Evolutionary conservation across 768 basidiomycete genomes (phyloP).

Genomic region (Gloeophyllum trabeum): DNA sequence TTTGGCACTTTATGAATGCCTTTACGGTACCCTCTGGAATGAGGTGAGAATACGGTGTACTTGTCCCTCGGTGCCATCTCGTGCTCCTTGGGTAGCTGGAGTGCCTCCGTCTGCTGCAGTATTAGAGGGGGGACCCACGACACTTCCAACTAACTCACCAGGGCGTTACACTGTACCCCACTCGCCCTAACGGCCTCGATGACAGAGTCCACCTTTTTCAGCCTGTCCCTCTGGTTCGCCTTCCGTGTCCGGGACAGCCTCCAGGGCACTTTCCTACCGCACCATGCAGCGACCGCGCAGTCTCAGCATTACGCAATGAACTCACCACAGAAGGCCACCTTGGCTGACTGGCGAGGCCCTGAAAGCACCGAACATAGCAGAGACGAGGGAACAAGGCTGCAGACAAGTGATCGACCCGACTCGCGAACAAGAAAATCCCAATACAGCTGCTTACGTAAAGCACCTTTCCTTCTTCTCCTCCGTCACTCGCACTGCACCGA

Average conservation of each 20-base stretch:
- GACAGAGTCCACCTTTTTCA: conserved; percentile 89
- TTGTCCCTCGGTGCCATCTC: conserved; percentile 93
- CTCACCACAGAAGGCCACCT: conserved; percentile 81
- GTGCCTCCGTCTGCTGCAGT: conserved; percentile 48
- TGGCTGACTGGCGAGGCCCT: conserved; percentile 52
- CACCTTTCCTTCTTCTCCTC: no score
- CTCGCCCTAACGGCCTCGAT: conserved; percentile 80
- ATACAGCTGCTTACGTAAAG: no score
- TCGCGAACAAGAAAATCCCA: no score
- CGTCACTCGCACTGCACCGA: no score
- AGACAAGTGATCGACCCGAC: no score
- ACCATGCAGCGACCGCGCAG: neutral
- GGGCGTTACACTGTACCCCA: conserved; percentile 64
- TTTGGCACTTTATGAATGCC: conserved; percentile 97
- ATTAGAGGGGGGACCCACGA: neutral
- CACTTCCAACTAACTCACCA: conserved; percentile 40
- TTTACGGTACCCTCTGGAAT: conserved; percentile 71
- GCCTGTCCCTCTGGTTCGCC: conserved; percentile 77
- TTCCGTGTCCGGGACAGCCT: conserved; percentile 86
- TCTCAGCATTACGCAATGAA: conserved; percentile 2
- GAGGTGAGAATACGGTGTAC: conserved; percentile 81
- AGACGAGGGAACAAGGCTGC: conserved; percentile 2
- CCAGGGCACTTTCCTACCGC: conserved; percentile 86
- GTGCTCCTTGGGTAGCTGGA: conserved; percentile 83
- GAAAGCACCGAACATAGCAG: conserved; percentile 80